Evolutionary conservation across 176 grass and related monocot genomes (phyloP), one percentile per base, ranked within the genome.

Genomic region (Thalia dealbata): DNA sequence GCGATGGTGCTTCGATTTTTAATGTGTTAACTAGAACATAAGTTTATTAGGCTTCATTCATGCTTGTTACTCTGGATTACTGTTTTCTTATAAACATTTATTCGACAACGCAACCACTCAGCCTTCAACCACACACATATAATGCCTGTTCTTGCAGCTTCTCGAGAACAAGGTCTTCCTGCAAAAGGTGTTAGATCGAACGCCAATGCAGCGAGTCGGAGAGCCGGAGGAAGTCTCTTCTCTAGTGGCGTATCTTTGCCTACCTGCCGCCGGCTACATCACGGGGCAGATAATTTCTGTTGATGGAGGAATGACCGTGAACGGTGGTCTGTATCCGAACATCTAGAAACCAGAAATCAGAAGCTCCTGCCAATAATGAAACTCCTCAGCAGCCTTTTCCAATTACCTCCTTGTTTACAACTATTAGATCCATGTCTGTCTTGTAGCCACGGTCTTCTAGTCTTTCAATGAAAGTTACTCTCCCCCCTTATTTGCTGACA

Each of bases 171-270:
- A 92, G 70, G 81, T 73, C 18, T 84, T 92, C 0, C 24, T 76
- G 78, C 65, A 78, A 21, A 81, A 26, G 51, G 12, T 90, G 30
- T 60, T 85, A 21, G 52, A 67, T 25, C 69, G 86, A 61, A 96
- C 92, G 19, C 92, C 92, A 0, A 76, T 92, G 67, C 70, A 70
- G 28, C 82, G 92, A 65, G 78, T 96, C 6, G 92, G 92, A 75
- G 89, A 92, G 70, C 89, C 92, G 19, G 86, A 80, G 72, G 89
- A 96, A 83, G 85, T 92, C 75, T 88, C 89, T 0, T 85, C 86
- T n/a, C 70, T 92, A 0, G 92, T 96, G 50, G 89, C 80, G 7
- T 96, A 87, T 83, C 81, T 92, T 75, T 92, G 92, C 82, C 79
- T 96, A 63, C 92, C 89, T 0, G 82, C 86, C 76, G 79, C 93